Percentiles rank a stretch among this genome's conserved stretches.
Conservation (phyloP, 306 rosid species). For the Begonia masoniana region DNA sequence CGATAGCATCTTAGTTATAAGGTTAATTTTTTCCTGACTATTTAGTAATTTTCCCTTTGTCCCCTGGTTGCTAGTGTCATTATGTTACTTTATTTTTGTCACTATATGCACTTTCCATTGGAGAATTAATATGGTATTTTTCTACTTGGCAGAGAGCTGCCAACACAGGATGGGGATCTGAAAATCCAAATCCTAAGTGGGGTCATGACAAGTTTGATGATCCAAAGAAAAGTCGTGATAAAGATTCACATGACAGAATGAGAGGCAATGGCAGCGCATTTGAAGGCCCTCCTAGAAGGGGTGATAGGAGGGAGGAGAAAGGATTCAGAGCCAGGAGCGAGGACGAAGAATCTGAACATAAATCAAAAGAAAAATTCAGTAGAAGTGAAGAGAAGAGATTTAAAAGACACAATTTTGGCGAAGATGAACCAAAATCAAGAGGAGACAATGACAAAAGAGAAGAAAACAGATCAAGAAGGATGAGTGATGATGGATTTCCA, state of each 20-base stretch:
- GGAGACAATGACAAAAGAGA: constrained; percentile 29
- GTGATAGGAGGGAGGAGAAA: constrained; percentile 30
- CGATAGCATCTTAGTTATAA: no score
- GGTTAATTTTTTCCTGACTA: no score
- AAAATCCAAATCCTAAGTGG: constrained; percentile 41
- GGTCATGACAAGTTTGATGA: constrained; percentile 57
- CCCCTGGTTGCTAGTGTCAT: no score
- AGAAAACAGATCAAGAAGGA: constrained; percentile 29
- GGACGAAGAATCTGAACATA: constrained; percentile 24
- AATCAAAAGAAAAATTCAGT: not conserved
- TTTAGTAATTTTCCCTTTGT: no score
- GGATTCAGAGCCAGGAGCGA: constrained; percentile 16
- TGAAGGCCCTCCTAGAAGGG: constrained; percentile 26
- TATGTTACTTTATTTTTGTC: no score
- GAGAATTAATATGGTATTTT: no score
- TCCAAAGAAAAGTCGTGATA: constrained; percentile 26
- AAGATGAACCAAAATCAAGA: constrained; percentile 26
- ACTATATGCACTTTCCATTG: no score
- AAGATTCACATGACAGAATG: constrained; percentile 19
- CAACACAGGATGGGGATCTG: constrained; percentile 84
- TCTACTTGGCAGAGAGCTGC: constrained; percentile 61
- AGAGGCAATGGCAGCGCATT: constrained; percentile 16
- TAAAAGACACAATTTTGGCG: constrained; percentile 24
- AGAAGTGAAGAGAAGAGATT: constrained; percentile 38
- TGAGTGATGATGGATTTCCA: constrained; percentile 21